Conservation (phyloP, 1,284 basidiomycete species). For the Microbotryum intermedium region DNA sequence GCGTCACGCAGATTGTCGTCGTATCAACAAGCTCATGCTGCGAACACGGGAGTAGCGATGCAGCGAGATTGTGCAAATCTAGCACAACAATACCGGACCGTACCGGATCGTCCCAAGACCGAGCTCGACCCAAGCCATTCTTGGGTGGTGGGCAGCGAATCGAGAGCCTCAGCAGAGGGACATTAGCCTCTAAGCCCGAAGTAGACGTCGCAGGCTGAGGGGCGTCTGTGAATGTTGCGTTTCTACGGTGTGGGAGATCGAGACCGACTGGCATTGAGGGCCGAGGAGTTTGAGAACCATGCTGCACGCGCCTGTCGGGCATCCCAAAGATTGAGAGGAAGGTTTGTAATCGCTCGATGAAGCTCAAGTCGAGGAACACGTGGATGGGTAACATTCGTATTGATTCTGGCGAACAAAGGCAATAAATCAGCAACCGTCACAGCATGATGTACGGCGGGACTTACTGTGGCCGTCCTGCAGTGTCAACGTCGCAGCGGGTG, state of each 20-base stretch:
- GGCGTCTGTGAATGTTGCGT: background rate
- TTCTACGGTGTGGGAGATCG: background rate
- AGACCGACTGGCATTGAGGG: background rate
- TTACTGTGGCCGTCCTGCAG: background rate
- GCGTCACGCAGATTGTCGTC: background rate
- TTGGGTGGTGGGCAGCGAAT: conserved; percentile 40
- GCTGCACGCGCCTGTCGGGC: background rate
- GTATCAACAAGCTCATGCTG: background rate
- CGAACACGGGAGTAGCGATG: background rate
- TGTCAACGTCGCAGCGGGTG: background rate
- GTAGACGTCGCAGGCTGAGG: background rate
- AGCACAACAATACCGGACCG: conserved; percentile 40
- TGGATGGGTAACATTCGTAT: conserved; percentile 55
- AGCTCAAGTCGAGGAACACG: conserved; percentile 61
- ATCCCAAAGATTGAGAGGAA: conserved; percentile 29
- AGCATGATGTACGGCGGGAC: background rate
- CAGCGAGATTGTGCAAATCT: conserved; percentile 36
- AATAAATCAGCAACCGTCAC: background rate
- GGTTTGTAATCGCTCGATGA: conserved; percentile 41
- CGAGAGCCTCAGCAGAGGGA: conserved; percentile 36
- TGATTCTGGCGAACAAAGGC: background rate
- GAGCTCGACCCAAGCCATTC: background rate
- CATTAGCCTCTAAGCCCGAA: conserved; percentile 15
- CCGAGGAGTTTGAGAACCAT: background rate
- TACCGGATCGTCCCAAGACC: conserved; percentile 8